Conservation (phyloP, 2,329 filamentous ascomycete species). For the Cadophora malorum region DNA sequence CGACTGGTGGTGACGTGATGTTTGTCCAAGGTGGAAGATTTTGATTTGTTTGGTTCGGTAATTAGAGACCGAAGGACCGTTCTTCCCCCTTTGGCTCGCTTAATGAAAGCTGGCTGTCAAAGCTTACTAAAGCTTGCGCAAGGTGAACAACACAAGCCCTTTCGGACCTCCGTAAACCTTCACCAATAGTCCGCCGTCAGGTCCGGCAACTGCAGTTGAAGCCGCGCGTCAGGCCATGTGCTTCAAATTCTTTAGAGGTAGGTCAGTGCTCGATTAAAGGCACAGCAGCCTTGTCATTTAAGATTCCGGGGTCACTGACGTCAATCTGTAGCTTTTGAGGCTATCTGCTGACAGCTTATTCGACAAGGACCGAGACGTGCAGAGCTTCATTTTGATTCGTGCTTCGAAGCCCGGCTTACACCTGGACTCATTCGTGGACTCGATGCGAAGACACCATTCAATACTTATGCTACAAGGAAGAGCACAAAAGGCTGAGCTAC, state of each 20-base stretch:
- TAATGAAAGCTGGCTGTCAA: not conserved
- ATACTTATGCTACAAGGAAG: not conserved
- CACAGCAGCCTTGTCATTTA: not conserved
- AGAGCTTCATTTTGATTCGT: not conserved
- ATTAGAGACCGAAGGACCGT: not conserved
- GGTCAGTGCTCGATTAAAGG: not conserved
- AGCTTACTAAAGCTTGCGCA: not conserved
- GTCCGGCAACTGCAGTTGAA: slow-evolving; percentile 16
- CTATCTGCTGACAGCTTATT: slow-evolving; percentile 3
- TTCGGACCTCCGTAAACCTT: slow-evolving; percentile 15
- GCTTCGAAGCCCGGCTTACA: not conserved
- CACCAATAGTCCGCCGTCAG: slow-evolving; percentile 11
- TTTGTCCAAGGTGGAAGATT: not conserved
- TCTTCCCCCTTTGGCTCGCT: slow-evolving; percentile 7
- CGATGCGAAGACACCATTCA: not conserved
- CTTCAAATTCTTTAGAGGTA: not conserved
- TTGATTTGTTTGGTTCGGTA: slow-evolving; percentile 8
- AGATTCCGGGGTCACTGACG: not conserved
- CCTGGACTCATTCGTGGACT: not conserved
- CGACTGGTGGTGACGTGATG: not conserved
- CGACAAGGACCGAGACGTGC: slow-evolving; percentile 4
- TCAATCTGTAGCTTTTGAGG: not conserved
- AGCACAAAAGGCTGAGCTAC: not conserved
- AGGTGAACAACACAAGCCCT: not conserved
- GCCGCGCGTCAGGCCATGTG: slow-evolving; percentile 2